Evolutionary conservation across 768 basidiomycete genomes (phyloP).

Genomic region (Psilocybe subaeruginosa): DNA sequence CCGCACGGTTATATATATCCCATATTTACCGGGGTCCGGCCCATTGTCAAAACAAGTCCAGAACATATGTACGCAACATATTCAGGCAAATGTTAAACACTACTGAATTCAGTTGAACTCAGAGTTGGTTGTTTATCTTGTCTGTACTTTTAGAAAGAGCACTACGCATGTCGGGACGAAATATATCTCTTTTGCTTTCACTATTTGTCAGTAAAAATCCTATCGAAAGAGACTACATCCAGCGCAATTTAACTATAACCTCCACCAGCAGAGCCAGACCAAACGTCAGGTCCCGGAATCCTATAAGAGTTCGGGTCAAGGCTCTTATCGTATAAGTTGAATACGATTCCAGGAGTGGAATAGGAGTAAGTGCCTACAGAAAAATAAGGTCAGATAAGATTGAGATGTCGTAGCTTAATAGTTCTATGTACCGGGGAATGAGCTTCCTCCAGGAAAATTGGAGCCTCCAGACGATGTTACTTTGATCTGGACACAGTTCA

Average conservation of each 20-base stretch:
- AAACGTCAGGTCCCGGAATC: slow-evolving; percentile 34
- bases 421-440: slow-evolving; percentile 29
- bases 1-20: background rate
- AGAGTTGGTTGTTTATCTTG: too few species aligned
- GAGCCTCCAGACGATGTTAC: slow-evolving; percentile 35
- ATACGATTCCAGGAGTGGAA: slow-evolving; percentile 35
- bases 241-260: slow-evolving; percentile 1
- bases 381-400: background rate
- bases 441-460: slow-evolving; percentile 28
- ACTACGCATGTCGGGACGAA: too few species aligned
- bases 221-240: too few species aligned
- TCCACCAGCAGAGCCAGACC: slow-evolving; percentile 33
- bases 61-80: background rate
- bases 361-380: slow-evolving; percentile 28
- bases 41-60: background rate
- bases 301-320: slow-evolving; percentile 26
- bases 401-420: background rate
- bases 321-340: slow-evolving; percentile 29
- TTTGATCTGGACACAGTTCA: slow-evolving; percentile 49
- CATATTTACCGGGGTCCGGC: slow-evolving; percentile 5
- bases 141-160: too few species aligned
- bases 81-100: background rate
- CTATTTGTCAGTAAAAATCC: too few species aligned
- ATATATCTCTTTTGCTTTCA: too few species aligned
- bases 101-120: too few species aligned